Conservation (phyloP, 352 stramenopile genomes). For the Phytophthora megakarya region DNA sequence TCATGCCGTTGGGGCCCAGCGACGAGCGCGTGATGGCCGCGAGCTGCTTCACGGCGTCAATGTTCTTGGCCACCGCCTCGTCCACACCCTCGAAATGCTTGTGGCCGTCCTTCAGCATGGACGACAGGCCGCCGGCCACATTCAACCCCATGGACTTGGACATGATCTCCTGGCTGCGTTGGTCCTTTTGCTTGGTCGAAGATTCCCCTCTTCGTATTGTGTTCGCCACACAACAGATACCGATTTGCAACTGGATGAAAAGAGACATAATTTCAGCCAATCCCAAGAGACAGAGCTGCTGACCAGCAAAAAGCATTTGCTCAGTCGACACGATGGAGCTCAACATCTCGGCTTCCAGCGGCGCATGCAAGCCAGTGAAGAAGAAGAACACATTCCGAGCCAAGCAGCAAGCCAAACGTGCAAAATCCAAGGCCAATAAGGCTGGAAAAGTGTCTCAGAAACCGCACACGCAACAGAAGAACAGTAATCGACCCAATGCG, state of each 20-base stretch:
- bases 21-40: constrained; percentile 97
- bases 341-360: constrained; percentile 72
- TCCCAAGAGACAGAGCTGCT: constrained; percentile 4
- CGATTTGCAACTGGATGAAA: constrained; percentile 17
- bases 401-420: constrained; percentile 71
- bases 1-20: constrained; percentile 99
- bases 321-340: constrained; percentile 53
- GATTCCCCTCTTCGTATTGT: constrained; percentile 36
- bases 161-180: constrained; percentile 49
- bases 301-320: constrained; percentile 21
- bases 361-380: constrained; percentile 47
- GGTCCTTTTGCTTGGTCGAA: constrained; percentile 36
- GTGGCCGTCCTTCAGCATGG: constrained; percentile 98
- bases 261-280: constrained; percentile 16
- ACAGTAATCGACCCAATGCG: constrained; percentile 4
- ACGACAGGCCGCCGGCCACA: constrained; percentile 94
- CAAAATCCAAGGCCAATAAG: constrained; percentile 48
- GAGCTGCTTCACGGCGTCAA: constrained; percentile 98
- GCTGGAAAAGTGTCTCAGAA: constrained; percentile 28
- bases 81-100: constrained; percentile 96
- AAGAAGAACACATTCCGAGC: constrained; percentile 82
- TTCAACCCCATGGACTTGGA: constrained; percentile 96
- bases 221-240: constrained; percentile 36
- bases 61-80: constrained; percentile 98
- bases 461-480: constrained; percentile 5